Evolutionary conservation across 2,329 filamentous ascomycete species (phyloP), one percentile per base, ranked within the genome.

Genomic region (Metarhizium brunneum): DNA sequence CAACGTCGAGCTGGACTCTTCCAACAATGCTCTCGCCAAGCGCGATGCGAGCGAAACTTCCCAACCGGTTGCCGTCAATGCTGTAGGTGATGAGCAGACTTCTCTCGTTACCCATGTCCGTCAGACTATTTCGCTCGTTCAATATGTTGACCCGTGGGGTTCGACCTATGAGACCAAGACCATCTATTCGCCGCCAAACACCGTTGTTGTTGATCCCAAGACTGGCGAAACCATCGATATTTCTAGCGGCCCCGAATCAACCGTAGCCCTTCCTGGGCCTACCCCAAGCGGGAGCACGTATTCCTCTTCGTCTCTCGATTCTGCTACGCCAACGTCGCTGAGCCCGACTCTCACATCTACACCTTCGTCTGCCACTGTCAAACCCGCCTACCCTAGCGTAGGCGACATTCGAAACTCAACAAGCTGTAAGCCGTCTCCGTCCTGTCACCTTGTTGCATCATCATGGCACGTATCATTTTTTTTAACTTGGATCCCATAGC

Each of bases 81-180:
- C 36, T 29, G 6, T 55, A 47, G 43, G 48, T 47, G 40, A 42
- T 18, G 32, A 35, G 7, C 36, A 47, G 25, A 40, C 47, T 1
- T 53, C 64, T 30, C 68, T 71, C 62, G 68, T 79, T 62, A 76
- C 72, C 14, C 68, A 71, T 57, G 70, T 83, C 62, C 70, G 81
- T 54, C 73, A 81, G 66, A 83, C 80, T 61, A 68, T 83, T 59
- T 80, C 79, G 30, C 70, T 83, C 64, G 66, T 83, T 55, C 75
- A 82, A 60, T 63, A 78, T 58, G 73, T 82, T 59, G 77, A 82
- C 66, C 68, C 68, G 49, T 64, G 66, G 48, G 80, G 80, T 58
- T 71, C 69, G 32, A 69, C 75, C 51, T 63, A 80, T 49, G 66
- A 71, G 53, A 64, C 75, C 25, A 67, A 73, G 56, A 82, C 79